These are phyloP conservation scores for Pontederia paniculata DNA, from an alignment of 176 grass and related monocot genomes.

Conservation along the genomic window DNA sequence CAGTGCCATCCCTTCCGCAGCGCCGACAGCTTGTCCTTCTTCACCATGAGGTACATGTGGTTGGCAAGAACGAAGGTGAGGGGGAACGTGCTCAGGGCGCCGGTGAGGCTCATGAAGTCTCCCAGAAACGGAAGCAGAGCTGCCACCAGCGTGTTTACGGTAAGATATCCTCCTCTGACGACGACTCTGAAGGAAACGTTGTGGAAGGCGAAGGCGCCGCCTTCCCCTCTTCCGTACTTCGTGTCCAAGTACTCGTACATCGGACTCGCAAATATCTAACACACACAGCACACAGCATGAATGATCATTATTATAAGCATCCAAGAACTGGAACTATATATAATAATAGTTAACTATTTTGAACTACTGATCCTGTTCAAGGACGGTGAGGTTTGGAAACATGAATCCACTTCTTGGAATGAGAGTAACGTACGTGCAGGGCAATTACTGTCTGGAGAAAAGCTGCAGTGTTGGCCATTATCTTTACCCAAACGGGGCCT, in stretches of 20 bases:
- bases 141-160: conserved; percentile 68
- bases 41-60: conserved; percentile 79
- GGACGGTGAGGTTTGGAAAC: too few relatives aligned
- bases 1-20: conserved; percentile 70
- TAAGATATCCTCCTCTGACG: conserved; percentile 74
- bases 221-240: conserved; percentile 46
- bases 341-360: too few relatives aligned
- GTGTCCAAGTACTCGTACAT: conserved; percentile 93
- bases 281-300: too few relatives aligned
- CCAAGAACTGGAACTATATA: too few relatives aligned
- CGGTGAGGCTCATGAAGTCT: conserved; percentile 90
- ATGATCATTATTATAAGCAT: too few relatives aligned
- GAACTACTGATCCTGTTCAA: too few relatives aligned
- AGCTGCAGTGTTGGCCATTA: conserved; percentile 48
- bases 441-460: conserved; percentile 82
- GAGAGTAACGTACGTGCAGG: conserved; percentile 41
- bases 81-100: conserved; percentile 76
- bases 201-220: conserved; percentile 51
- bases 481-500: conserved; percentile 63
- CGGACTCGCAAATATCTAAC: conserved; percentile 84
- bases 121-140: conserved; percentile 69
- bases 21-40: conserved; percentile 38
- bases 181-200: conserved; percentile 53
- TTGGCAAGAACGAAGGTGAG: conserved; percentile 86
- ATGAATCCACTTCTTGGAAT: too few relatives aligned